phyloP scores from a whole-genome alignment of 2,329 filamentous ascomycete genomes.

The Aspergillus versicolor region DNA sequence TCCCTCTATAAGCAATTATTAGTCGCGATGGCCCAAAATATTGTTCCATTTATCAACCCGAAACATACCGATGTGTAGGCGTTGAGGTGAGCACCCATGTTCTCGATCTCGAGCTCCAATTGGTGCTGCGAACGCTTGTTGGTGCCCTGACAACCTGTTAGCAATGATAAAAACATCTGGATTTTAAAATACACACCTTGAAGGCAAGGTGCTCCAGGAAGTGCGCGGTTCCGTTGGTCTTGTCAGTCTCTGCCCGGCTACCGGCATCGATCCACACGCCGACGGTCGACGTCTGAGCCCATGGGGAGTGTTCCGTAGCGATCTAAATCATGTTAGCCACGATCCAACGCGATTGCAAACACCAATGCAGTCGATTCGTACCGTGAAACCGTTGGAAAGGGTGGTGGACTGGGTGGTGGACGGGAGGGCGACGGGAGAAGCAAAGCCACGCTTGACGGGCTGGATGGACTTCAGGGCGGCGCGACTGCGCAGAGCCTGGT shows the following conservation, averaged over 20 bases:
- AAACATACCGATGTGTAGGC: constrained; percentile 92
- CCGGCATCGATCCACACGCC: constrained; percentile 99
- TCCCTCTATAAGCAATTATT: constrained; percentile 68
- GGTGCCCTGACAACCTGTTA: constrained; percentile 63
- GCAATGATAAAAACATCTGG: not conserved
- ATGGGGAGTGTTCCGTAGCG: constrained; percentile 96
- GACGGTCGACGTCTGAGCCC: constrained; percentile 96
- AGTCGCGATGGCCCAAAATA: constrained; percentile 17
- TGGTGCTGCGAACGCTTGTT: constrained; percentile 93
- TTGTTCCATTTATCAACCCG: constrained; percentile 20
- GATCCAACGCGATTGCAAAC: constrained; percentile 23
- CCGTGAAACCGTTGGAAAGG: constrained; percentile 95
- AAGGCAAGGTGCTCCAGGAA: constrained; percentile 99
- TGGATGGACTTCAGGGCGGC: constrained; percentile 76
- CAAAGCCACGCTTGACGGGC: constrained; percentile 81
- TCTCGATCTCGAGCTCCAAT: constrained; percentile 99
- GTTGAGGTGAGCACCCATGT: constrained; percentile 99
- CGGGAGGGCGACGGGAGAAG: constrained; percentile 72
- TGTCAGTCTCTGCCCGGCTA: constrained; percentile 94
- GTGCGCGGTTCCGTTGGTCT: constrained; percentile 98
- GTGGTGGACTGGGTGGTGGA: constrained; percentile 93
- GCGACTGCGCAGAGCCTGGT: constrained; percentile 84
- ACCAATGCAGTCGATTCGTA: constrained; percentile 44
- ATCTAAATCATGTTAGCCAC: constrained; percentile 61
- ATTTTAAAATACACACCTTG: constrained; percentile 65